Conservation (phyloP, 2,329 filamentous ascomycete genomes). For the Stagonosporopsis rhizophila region DNA sequence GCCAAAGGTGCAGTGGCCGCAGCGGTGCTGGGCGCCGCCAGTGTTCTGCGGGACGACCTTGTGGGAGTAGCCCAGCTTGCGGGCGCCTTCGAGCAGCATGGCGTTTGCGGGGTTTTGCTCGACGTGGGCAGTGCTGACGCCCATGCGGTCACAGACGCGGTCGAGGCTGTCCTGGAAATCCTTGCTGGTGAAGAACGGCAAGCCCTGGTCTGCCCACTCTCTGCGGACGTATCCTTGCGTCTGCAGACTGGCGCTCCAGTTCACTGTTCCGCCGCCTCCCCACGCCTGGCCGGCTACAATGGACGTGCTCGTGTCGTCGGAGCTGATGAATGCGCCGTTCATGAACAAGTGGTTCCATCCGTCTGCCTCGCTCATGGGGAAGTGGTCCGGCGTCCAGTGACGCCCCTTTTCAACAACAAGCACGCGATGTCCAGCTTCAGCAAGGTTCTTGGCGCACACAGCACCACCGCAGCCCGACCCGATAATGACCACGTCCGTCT, state of each 20-base stretch:
- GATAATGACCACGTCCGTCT: constrained; percentile 83
- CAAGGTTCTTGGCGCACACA: constrained; percentile 80
- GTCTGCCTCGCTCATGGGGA: constrained; percentile 74
- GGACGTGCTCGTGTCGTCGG: constrained; percentile 57
- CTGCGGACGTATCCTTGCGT: constrained; percentile 78
- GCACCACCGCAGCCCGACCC: constrained; percentile 87
- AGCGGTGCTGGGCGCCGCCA: constrained; percentile 75
- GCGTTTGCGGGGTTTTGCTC: constrained; percentile 76
- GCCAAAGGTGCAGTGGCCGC: constrained; percentile 67
- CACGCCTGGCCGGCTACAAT: constrained; percentile 75
- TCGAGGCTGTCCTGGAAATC: constrained; percentile 83
- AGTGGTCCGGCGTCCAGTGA: constrained; percentile 73
- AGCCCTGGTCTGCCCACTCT: constrained; percentile 77
- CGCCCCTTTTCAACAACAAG: constrained; percentile 85
- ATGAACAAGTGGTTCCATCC: constrained; percentile 73
- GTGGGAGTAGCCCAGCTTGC: constrained; percentile 75
- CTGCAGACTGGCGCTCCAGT: constrained; percentile 76
- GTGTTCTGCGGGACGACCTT: constrained; percentile 80
- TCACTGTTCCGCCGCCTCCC: constrained; percentile 87
- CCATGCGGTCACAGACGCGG: constrained; percentile 79
- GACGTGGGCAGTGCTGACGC: constrained; percentile 70
- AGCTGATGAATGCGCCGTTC: constrained; percentile 67
- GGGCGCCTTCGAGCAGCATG: constrained; percentile 75
- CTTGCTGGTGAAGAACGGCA: constrained; percentile 75
- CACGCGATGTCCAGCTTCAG: constrained; percentile 77